Evolutionary conservation across 1,284 basidiomycete genomes (phyloP).

Genomic region (Coniferiporia sulphurascens): DNA sequence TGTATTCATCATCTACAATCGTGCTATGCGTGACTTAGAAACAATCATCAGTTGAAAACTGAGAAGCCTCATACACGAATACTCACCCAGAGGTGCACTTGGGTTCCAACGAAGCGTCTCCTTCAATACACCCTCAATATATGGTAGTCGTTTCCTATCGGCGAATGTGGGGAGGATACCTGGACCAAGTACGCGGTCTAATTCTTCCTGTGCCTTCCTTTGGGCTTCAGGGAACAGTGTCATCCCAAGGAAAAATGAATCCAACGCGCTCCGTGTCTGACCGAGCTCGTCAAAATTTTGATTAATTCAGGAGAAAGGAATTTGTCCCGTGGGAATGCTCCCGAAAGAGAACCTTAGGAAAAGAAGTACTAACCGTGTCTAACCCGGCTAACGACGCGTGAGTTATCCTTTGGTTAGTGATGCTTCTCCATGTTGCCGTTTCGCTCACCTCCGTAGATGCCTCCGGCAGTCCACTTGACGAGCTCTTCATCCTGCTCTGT

Average conservation of each 20-base stretch:
- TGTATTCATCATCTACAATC: slow-evolving; percentile 7
- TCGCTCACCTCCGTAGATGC: slow-evolving; percentile 2
- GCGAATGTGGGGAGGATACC: slow-evolving; percentile 37
- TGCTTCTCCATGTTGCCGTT: neutral
- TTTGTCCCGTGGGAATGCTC: no score
- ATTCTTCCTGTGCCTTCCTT: slow-evolving; percentile 35
- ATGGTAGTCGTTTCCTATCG: slow-evolving; percentile 35
- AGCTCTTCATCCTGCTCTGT: neutral
- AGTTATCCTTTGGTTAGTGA: slow-evolving; percentile 17
- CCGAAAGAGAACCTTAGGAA: no score
- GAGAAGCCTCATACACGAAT: neutral
- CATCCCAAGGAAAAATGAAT: slow-evolving; percentile 41
- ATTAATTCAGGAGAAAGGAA: no score
- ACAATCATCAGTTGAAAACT: neutral
- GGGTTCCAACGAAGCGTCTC: slow-evolving; percentile 38
- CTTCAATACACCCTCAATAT: slow-evolving; percentile 37
- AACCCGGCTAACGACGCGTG: slow-evolving; percentile 5
- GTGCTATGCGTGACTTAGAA: neutral
- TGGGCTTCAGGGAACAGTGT: slow-evolving; percentile 35
- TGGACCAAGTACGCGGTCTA: slow-evolving; percentile 35
- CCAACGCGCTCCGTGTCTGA: slow-evolving; percentile 46
- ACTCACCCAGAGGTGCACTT: slow-evolving; percentile 26
- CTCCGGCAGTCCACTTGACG: slow-evolving; percentile 7
- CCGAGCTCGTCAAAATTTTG: neutral
- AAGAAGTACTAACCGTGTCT: neutral